A percentile compares a stretch with the other conserved stretches of the same genome.
These are phyloP conservation scores for Agaricus subrufescens DNA, from an alignment of 768 basidiomycete species.

Conservation along the genomic window DNA sequence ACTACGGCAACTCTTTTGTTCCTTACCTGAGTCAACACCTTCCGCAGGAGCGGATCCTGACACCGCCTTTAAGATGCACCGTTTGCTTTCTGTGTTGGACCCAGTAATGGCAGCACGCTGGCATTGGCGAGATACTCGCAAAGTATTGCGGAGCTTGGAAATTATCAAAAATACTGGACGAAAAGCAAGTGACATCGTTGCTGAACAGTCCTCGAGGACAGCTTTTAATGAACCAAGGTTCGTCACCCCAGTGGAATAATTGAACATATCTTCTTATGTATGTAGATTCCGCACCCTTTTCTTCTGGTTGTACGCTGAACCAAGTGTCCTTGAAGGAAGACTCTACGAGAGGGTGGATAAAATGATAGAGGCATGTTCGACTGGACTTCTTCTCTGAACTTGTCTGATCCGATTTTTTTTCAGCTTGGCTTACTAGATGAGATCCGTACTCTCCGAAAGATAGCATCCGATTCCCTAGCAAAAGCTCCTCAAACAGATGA, in stretches of 20 bases:
- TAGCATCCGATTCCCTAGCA: constrained; percentile 16
- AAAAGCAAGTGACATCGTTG: constrained; percentile 62
- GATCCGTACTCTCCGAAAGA: constrained; percentile 49
- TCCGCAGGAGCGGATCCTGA: constrained; percentile 51
- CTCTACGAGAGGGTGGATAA: constrained; percentile 79
- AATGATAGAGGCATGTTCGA: constrained; percentile 72
- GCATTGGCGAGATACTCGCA: constrained; percentile 96
- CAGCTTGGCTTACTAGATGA: constrained; percentile 82
- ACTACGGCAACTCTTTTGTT: constrained; percentile 46
- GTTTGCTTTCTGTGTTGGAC: constrained; percentile 66
- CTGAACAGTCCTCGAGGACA: constrained; percentile 47
- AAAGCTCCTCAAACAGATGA: neutral
- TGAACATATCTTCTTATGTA: neutral
- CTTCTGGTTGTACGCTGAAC: constrained; percentile 87
- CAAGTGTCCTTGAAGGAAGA: constrained; percentile 54
- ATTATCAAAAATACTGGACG: constrained; percentile 71
- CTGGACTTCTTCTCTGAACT: neutral
- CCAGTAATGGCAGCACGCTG: constrained; percentile 71
- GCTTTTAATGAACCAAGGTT: constrained; percentile 48
- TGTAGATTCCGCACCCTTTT: constrained; percentile 80
- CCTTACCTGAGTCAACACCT: constrained; percentile 57
- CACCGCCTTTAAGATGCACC: constrained; percentile 58
- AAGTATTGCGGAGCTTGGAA: constrained; percentile 75
- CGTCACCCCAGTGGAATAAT: neutral
- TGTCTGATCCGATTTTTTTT: constrained; percentile 2